Conservation (phyloP, 2,329 filamentous ascomycete genomes). For the Penicillium sp. region DNA sequence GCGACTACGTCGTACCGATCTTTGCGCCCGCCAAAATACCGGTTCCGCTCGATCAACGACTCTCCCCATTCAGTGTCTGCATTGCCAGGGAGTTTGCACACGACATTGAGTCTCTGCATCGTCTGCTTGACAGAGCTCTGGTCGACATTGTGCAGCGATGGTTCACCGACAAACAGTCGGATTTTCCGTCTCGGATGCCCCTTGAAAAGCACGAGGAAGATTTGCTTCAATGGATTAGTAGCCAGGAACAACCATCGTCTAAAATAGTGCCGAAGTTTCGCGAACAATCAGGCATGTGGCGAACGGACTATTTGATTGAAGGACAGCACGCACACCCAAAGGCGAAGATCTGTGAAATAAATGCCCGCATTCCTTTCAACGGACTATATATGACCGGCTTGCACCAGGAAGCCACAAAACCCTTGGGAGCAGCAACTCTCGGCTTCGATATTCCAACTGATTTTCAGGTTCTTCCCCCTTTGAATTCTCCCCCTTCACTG, state of each 20-base stretch:
- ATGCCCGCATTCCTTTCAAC: slow-evolving; percentile 24
- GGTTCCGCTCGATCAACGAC: neutral
- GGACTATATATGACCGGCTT: slow-evolving; percentile 15
- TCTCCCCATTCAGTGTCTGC: slow-evolving; percentile 11
- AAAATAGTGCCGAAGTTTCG: neutral
- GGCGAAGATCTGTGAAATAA: slow-evolving; percentile 23
- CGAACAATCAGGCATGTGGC: slow-evolving; percentile 21
- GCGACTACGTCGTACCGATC: slow-evolving; percentile 4
- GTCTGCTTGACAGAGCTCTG: slow-evolving; percentile 21
- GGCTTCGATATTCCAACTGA: slow-evolving; percentile 6
- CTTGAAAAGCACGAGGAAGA: slow-evolving; percentile 24
- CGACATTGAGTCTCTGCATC: slow-evolving; percentile 16
- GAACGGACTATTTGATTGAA: slow-evolving; percentile 25
- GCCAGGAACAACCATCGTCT: slow-evolving; percentile 2
- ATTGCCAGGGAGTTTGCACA: slow-evolving; percentile 3
- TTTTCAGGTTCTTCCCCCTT: slow-evolving; percentile 1
- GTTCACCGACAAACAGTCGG: slow-evolving; percentile 22
- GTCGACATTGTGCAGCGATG: slow-evolving; percentile 27
- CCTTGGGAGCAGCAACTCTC: neutral
- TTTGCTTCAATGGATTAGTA: slow-evolving; percentile 17
- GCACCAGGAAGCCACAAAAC: slow-evolving; percentile 4
- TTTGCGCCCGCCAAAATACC: neutral
- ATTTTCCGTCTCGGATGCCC: slow-evolving; percentile 24
- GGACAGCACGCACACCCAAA: neutral
- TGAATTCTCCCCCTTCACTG: no score